Base-by-base conservation (phyloP, 805 yeast genomes). In the Candida railenensis region DNA sequence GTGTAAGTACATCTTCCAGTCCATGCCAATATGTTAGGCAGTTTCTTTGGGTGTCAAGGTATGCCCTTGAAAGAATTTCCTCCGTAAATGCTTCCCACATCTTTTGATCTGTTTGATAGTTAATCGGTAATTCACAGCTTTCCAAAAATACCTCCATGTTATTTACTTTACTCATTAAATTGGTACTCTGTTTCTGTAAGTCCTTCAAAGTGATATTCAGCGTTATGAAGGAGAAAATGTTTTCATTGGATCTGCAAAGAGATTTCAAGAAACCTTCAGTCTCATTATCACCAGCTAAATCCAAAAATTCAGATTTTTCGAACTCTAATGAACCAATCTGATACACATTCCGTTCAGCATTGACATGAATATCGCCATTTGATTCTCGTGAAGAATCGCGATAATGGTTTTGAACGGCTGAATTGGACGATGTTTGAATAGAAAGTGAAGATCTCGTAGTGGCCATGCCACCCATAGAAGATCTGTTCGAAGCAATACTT, bases 261-360 rank as follows among this genome's bases (percentile, higher is more conserved):
- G 77, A 71, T 55, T 76, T 76, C 42, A 82, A 69, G 58, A 83
- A 80, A 20, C 82, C 81, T 48, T 79, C 85, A 3, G 85, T 75
- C 32, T 83, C 86, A 52, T 62, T 58, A 44, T 65, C 66, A 4
- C 67, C 67, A 1, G 65, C 67, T 25, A 65, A 50, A 48, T 65
- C 67, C 21, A 65, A 50, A 52, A 82, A 74, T 44, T 80, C 84
- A 2, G 77, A 66, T 47, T 79, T 78, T 50, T 77, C 80, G 53
- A 76, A 72, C 47, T 75, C 81, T 22, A 73, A 55, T 2, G 76
- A 69, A n/a, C 77, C 77, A 21, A 73, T 73, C 48, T 72, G 71
- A 53, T 71, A 72, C 5, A 65, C 70, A 41, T 65, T 63, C 4
- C 59, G 53, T 34, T 59, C 67, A 20, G 56, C 55, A 40, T 63